Evolutionary conservation across 2,329 filamentous ascomycete species (phyloP).

Genomic region (Rhytidhysteron rufulum): DNA sequence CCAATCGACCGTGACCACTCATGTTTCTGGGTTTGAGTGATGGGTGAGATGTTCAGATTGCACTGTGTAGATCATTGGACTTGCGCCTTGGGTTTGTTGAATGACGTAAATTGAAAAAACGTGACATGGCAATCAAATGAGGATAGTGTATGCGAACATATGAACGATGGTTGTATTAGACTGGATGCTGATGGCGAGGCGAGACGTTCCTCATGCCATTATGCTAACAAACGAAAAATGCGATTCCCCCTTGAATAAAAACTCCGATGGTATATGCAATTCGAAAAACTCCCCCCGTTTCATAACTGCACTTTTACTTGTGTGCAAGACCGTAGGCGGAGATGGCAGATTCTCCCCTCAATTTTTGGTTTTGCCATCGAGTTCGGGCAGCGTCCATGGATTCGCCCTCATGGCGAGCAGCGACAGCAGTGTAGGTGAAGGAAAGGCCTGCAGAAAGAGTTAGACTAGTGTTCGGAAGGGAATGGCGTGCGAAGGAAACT

Average conservation of each 20-base stretch:
- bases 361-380: conserved; percentile 29
- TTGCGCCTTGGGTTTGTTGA: too few species aligned
- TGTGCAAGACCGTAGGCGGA: conserved; percentile 4
- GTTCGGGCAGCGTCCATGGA: conserved; percentile 28
- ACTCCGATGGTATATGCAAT: background rate
- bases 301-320: background rate
- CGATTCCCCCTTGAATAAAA: background rate
- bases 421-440: conserved; percentile 29
- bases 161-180: background rate
- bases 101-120: too few species aligned
- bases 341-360: conserved; percentile 6
- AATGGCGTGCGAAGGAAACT: background rate
- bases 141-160: background rate
- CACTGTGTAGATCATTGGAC: too few species aligned
- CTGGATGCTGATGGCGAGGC: background rate
- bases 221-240: background rate
- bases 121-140: background rate
- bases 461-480: background rate
- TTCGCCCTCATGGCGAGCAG: conserved; percentile 29
- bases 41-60: too few species aligned
- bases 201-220: background rate
- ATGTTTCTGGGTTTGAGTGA: too few species aligned
- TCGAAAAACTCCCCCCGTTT: background rate
- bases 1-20: too few species aligned
- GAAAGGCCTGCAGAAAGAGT: conserved; percentile 6